Base-by-base conservation (phyloP, 2,329 filamentous ascomycete genomes). In the Basipetospora chlamydospora region DNA sequence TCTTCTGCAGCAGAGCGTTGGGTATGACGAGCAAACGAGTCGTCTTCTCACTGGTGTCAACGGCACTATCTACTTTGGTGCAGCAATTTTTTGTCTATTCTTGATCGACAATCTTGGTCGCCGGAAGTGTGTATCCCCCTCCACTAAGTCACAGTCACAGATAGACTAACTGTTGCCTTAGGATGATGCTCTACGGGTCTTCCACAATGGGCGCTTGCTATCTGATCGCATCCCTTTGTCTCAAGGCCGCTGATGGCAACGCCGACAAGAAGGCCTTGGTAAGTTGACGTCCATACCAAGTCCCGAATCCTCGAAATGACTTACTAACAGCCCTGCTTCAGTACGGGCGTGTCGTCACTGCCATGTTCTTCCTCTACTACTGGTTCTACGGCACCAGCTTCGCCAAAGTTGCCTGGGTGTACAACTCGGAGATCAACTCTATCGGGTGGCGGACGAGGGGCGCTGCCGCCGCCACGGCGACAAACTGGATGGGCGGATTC, bases 21-120 rank as follows among this genome's bases (percentile, higher is more conserved):
- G 70, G 0, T 59, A 74, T 18, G 52, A 52, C 21, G 59, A 72
- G 39, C 57, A 57, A 28, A 60, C 66, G 46, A 63, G 67, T 3
- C 59, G 71, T 4, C 52, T 77, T 0, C 56, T 77, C 13, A 64
- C 71, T 2, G 72, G 67, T 2, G 64, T 67, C 39, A 77, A 46
- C 35, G 54, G 52, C 28, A 61, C 57, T 1, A 43, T 60, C 5
- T 61, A 63, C 33, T 46, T 61, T 0, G 39, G 49, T 1, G 49
- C 54, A 1, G 57, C 56, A 0, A 55, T 59, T 22, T 47, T 49
- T 8, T 57, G 57, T 37, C 42, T 62, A 2, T 28, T 57, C n/a
- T 45, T 61, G 6, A 57, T 62, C 40, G 59, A 62, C 38, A 48
- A 49, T 1, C 44, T 60, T n/a, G 59, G 59, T 5, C 49, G 58